Base-by-base conservation (phyloP, 768 basidiomycete species). In the Lactifluus echinatus region DNA sequence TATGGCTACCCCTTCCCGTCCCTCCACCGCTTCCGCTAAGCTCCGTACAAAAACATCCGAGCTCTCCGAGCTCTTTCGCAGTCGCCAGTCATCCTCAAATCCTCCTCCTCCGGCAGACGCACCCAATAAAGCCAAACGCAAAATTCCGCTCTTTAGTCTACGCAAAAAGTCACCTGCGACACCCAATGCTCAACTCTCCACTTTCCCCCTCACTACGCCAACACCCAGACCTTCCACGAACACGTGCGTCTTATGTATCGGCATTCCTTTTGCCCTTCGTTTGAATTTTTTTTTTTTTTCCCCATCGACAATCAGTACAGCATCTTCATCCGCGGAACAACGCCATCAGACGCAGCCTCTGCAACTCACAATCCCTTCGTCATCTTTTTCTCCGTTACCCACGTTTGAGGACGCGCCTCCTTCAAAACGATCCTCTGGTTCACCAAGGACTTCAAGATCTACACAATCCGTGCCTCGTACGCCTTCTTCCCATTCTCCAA, bases 61-160 rank as follows among this genome's bases (percentile, higher is more conserved):
- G 28, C 31, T 63, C 21, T 53, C 55, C 12, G 63, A 62, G 19
- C 53, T 63, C 46, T 55, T 63, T n/a, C 63, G 63, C 19, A 44
- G 56, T 8, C 53, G 54, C 17, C 61, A 58, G 7, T 45, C 53
- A 8, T 29, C 62, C 12, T 37, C 61, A 24, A 8, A 7, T 19
- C 33, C 60, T 7, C 11, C 56, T 4, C 10, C 60, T 1, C 50
- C 60, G 2, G 6, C 34, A 10, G 52, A 49, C 4, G 6, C 49
- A 26, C 28, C 56, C 3, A 12, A 42, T 23, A 62, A 62, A 19
- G 11, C 57, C 10, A 63, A 62, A 31, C 60, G 63, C 33, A 57
- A 62, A 37, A 46, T 63, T 6, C 63, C 63, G 2, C 56, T 63
- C 47, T 57, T 63, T 37, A 48, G 63, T 49, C 56, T 63, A 19